Percentiles rank a stretch among this genome's conserved stretches.
Evolutionary conservation across 2,329 filamentous ascomycete genomes (phyloP).

Genomic region (Furcasterigmium furcatum): DNA sequence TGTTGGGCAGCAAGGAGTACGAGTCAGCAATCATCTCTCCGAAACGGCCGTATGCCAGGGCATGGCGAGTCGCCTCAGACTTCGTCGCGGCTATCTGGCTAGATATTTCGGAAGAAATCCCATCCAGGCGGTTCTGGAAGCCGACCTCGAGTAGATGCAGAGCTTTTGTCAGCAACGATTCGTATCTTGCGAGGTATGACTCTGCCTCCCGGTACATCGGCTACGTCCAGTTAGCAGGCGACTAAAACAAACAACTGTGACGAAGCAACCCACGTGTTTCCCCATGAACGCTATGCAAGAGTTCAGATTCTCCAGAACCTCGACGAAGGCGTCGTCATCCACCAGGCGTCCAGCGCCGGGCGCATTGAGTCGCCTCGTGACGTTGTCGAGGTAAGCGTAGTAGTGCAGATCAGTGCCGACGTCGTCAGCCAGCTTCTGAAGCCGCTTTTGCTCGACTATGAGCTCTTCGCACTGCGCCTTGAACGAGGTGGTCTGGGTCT

Average conservation of each 20-base stretch:
- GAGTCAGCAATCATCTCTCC: conserved; percentile 56
- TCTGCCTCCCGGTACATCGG: conserved; percentile 83
- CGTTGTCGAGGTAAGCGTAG: conserved; percentile 89
- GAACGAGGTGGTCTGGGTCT: conserved; percentile 89
- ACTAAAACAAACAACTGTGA: neutral
- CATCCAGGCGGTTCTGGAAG: conserved; percentile 49
- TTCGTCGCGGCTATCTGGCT: conserved; percentile 51
- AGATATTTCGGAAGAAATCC: conserved; percentile 50
- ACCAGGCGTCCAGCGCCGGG: conserved; percentile 86
- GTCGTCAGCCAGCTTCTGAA: conserved; percentile 76
- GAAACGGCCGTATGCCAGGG: conserved; percentile 57
- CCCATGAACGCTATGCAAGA: conserved; percentile 93
- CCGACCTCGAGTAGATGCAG: conserved; percentile 59
- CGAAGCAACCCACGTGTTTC: conserved; percentile 63
- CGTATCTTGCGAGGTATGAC: conserved; percentile 83
- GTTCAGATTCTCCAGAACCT: conserved; percentile 85
- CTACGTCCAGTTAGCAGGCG: conserved; percentile 33
- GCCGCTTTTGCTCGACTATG: conserved; percentile 73
- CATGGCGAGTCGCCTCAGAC: conserved; percentile 57
- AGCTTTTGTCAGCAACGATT: conserved; percentile 69
- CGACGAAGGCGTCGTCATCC: conserved; percentile 77
- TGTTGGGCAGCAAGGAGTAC: conserved; percentile 52
- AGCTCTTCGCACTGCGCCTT: conserved; percentile 89
- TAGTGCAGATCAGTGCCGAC: conserved; percentile 90
- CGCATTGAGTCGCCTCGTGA: conserved; percentile 85